Evolutionary conservation across 306 rosid species (phyloP), one percentile per base, ranked within the genome.

Genomic region (Lithocarpus polystachyus): DNA sequence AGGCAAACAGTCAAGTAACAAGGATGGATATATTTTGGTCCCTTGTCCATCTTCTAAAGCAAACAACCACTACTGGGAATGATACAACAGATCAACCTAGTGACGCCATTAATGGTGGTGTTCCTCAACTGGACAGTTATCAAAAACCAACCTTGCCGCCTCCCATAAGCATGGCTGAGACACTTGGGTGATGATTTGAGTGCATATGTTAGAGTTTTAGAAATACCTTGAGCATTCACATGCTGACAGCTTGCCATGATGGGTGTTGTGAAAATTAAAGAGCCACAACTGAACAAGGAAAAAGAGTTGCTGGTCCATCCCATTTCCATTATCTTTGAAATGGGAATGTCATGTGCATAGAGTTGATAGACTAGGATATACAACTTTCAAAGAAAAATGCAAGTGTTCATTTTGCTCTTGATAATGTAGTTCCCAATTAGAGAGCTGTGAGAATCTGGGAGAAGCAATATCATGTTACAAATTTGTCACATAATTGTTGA

Each of bases 21-120:
- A 94, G 97, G 85, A 85, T 89, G 71, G 91, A 92, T 20, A 84
- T 92, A 65, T 87, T 92, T 43, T 87, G 85, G 96, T 94, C 91
- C 48, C 93, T 94, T 53, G 81, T 89, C 70, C 89, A 77, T 78
- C 90, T 92, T 84, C 86, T 90, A 28, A 92, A 91, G 80, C 85
- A 87, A 76, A 73, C 86, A 76, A 77, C 62, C 56, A 56, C 65
- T 17, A 40, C 80, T 6, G 87, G 45, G 68, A 73, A 77, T 56
- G 92, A 92, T 68, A 56, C 87, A 75, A 68, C 83, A 60, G 75
- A 57, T 68, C 82, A 73, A 72, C 80, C 82, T 5, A 51, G 68
- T 55, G 83, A 85, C 77, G 79, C 11, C 6, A 81, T 76, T 14
- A 87, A 84, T 68, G 75, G 65, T 12, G 89, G 67, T 26, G 54